These are phyloP conservation scores for Ceratocystis variospora DNA, from an alignment of 2,329 filamentous ascomycete species.

Conservation along the genomic window DNA sequence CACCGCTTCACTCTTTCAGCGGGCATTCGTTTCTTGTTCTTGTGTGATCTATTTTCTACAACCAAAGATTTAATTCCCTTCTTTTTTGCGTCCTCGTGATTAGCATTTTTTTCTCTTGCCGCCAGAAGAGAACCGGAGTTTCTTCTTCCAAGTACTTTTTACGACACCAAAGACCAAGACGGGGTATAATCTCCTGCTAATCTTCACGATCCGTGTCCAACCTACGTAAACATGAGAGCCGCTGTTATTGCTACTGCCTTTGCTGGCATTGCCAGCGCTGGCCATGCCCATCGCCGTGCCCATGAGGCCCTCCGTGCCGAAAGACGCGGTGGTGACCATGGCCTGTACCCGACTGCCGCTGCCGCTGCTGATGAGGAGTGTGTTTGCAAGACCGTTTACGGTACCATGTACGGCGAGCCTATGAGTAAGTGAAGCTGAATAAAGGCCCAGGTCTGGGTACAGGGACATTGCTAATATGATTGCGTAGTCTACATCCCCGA, in stretches of 20 bases:
- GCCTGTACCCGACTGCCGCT: conserved; percentile 21
- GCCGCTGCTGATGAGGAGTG: conserved; percentile 38
- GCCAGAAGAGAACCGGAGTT: conserved; percentile 21
- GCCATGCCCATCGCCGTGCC: conserved; percentile 19
- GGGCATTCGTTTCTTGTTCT: conserved; percentile 51
- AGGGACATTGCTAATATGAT: not conserved
- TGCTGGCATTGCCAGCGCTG: conserved; percentile 42
- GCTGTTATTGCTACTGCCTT: conserved; percentile 50
- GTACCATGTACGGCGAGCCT: conserved; percentile 52
- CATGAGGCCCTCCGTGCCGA: conserved; percentile 22
- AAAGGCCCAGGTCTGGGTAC: not conserved
- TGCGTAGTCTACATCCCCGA: conserved; percentile 5
- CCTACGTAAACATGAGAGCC: conserved; percentile 50
- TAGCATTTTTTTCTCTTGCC: conserved; percentile 18
- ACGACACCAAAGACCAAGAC: conserved; percentile 24
- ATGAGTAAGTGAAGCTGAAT: conserved; percentile 39
- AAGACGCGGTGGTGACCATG: conserved; percentile 27
- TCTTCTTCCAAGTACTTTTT: conserved; percentile 21
- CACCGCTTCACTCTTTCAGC: conserved; percentile 82
- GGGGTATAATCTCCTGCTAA: conserved; percentile 16
- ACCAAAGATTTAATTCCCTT: conserved; percentile 6
- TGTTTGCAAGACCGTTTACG: conserved; percentile 61
- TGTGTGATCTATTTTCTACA: conserved; percentile 7
- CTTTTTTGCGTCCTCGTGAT: conserved; percentile 19
- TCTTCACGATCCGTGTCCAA: conserved; percentile 26